Conservation (phyloP, 2,329 filamentous ascomycete genomes). For the Clonostachys chloroleuca region DNA sequence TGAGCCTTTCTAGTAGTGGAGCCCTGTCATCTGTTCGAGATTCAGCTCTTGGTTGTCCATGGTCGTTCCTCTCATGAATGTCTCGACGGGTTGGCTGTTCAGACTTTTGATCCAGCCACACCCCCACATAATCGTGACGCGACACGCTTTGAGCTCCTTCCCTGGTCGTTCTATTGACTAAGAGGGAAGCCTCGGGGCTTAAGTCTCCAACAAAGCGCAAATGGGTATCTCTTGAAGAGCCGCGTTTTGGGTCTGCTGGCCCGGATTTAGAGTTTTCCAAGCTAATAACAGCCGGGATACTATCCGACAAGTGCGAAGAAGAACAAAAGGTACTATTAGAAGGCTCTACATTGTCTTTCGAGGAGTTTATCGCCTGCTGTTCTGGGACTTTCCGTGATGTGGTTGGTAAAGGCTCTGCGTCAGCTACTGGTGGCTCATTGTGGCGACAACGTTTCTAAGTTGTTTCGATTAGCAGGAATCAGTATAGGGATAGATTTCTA, state of each 20-base stretch:
- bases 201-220: slow-evolving; percentile 12
- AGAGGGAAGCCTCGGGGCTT: slow-evolving; percentile 12
- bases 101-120: slow-evolving; percentile 8
- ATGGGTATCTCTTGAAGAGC: slow-evolving; percentile 1
- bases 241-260: too few relatives aligned
- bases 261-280: too few relatives aligned
- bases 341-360: too few relatives aligned
- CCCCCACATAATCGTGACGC: slow-evolving; percentile 6
- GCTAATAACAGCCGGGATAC: neutral
- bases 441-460: neutral
- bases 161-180: slow-evolving; percentile 2
- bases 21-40: too few relatives aligned
- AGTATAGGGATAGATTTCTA: neutral
- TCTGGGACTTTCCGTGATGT: neutral
- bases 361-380: neutral
- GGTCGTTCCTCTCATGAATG: neutral
- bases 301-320: slow-evolving; percentile 4
- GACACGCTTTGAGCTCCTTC: neutral
- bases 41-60: neutral
- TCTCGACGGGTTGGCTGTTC: neutral
- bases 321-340: slow-evolving; percentile 7
- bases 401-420: neutral
- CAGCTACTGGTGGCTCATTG: neutral
- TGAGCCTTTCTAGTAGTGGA: neutral
- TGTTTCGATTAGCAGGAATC: neutral